Conservation (phyloP, 2,329 filamentous ascomycete species). For the Aspergillus latus region DNA sequence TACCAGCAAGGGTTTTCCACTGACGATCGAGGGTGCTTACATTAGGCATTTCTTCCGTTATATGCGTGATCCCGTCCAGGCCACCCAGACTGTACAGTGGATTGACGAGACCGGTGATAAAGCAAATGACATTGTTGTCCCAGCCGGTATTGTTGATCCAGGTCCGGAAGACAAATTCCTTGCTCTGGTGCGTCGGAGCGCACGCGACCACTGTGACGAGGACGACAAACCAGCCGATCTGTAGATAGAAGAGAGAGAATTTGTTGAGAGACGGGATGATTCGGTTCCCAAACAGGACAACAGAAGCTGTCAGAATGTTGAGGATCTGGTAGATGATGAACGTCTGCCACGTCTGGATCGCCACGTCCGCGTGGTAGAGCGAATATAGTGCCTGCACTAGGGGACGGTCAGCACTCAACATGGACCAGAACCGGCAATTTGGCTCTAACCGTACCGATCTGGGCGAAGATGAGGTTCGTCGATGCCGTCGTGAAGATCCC, state of each 20-base stretch:
- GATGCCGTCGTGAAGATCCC: slow-evolving; percentile 14
- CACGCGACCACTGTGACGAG: slow-evolving; percentile 13
- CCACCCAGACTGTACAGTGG: slow-evolving; percentile 10
- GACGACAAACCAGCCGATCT: slow-evolving; percentile 11
- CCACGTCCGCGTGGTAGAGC: slow-evolving; percentile 6
- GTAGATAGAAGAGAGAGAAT: slow-evolving; percentile 14
- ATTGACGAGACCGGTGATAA: slow-evolving; percentile 14
- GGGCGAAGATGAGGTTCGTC: slow-evolving; percentile 12
- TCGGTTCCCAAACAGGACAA: slow-evolving; percentile 10
- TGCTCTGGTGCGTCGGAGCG: slow-evolving; percentile 10
- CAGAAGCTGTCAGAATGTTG: slow-evolving; percentile 4
- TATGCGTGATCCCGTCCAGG: slow-evolving; percentile 7
- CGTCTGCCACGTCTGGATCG: slow-evolving; percentile 12
- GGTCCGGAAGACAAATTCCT: slow-evolving; percentile 7
- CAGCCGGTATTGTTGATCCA: slow-evolving; percentile 16
- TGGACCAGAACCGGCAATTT: background rate
- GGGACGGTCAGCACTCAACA: background rate
- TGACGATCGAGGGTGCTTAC: background rate
- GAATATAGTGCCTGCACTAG: slow-evolving; percentile 9
- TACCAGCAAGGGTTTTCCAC: too few species aligned
- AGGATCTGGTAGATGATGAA: slow-evolving; percentile 14
- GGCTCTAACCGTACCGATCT: slow-evolving; percentile 1
- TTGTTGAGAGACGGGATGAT: slow-evolving; percentile 11
- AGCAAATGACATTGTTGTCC: slow-evolving; percentile 13
- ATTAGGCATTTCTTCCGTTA: slow-evolving; percentile 13